Evolutionary conservation across 768 basidiomycete genomes (phyloP).

Genomic region (Leccinum incarnatum): DNA sequence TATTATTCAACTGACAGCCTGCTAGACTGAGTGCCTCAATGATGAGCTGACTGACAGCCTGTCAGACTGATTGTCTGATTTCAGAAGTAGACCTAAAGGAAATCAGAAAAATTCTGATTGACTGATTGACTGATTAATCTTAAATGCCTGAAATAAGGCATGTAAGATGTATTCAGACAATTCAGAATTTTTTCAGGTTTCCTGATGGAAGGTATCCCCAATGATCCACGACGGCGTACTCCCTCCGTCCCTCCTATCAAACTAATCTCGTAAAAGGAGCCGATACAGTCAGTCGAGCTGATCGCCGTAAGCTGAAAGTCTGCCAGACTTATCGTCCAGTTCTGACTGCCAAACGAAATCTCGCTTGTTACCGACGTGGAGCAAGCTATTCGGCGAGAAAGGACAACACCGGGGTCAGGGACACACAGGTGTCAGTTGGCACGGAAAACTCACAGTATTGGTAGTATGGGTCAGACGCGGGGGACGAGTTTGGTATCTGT

Average conservation of each 20-base stretch:
- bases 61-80: too few relatives aligned
- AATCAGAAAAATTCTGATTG: too few relatives aligned
- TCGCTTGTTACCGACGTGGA: slow-evolving; percentile 36
- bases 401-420: not conserved
- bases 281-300: slow-evolving; percentile 44
- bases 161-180: too few relatives aligned
- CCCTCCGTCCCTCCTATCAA: slow-evolving; percentile 17
- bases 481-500: slow-evolving; percentile 39
- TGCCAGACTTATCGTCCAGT: slow-evolving; percentile 45
- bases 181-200: too few relatives aligned
- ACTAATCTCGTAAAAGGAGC: slow-evolving; percentile 45
- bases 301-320: slow-evolving; percentile 47
- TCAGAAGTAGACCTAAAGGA: too few relatives aligned
- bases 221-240: slow-evolving; percentile 45
- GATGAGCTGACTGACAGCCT: too few relatives aligned
- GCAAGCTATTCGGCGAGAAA: slow-evolving; percentile 29
- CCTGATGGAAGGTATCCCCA: slow-evolving; percentile 43
- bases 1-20: too few relatives aligned
- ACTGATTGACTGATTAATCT: too few relatives aligned
- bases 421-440: too few relatives aligned
- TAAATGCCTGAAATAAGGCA: too few relatives aligned
- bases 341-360: slow-evolving; percentile 44
- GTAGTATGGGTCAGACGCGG: slow-evolving; percentile 34
- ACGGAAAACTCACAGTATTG: slow-evolving; percentile 35
- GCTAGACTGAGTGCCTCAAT: too few relatives aligned